Base-by-base conservation (phyloP, 2,329 filamentous ascomycete genomes). In the Pseudocercospora pini-densiflorae region DNA sequence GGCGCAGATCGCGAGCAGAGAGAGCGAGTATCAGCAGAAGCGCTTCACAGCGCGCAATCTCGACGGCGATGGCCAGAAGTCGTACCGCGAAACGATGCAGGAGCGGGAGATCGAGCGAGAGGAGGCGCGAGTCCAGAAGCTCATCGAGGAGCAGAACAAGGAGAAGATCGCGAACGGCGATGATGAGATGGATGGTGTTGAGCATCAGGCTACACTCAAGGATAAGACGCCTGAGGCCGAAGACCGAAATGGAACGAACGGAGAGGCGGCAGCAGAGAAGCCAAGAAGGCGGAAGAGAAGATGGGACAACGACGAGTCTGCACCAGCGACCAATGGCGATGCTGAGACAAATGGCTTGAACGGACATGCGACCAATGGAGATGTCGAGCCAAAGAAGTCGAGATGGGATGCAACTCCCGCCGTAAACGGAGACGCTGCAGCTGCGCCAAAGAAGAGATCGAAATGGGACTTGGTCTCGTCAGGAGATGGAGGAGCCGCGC, bases 21-120 rank as follows among this genome's bases (percentile, higher is more conserved):
- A 98, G 83, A 96, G 93, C 70, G 94, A 98, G 77, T 99, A 99
- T 78, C 96, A 99, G 81, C 96, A 99, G 81, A 97, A 97, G 82
- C 92, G 94, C 71, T 89, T 94, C 66, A 96, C 97, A 79, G 90
- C 97, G 78, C 93, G 95, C 68, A 89, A 88, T 61, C 85, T 98
- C 69, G 95, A 93, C 23, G 77, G 88, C 86, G 57, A 89, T 24
- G 83, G 86, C 29, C 90, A 93, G 72, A 85, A 91, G 68, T 94
- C 89, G 67, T 99, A 98, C 78, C 89, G 92, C 73, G 92, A 97
- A 70, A 86, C 96, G 61, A 98, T 99, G 94, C 90, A 92, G 71
- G 85, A 90, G 71, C 91, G 93, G 62, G 94, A 99, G 73, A 80
- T 98, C 9, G 94, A 99, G 80, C 89, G 93, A 71, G 95, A 99